A percentile compares a stretch with the other conserved stretches of the same genome.
These are phyloP conservation scores for Wallacemonas sp. DNA, from an alignment of 208 protist genomes.

Conservation along the genomic window DNA sequence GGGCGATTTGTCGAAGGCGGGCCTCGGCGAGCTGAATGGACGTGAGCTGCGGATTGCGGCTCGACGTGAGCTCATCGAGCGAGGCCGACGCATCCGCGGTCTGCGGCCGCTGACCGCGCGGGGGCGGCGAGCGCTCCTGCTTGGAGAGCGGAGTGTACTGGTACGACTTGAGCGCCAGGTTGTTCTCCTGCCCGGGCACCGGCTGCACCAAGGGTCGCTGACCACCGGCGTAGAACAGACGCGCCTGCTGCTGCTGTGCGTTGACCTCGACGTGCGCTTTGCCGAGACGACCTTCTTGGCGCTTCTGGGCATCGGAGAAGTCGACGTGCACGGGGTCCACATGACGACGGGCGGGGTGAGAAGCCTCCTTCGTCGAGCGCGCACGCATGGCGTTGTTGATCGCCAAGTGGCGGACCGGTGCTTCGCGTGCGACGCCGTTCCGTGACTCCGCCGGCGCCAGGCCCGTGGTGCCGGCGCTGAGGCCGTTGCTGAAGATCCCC, in stretches of 20 bases:
- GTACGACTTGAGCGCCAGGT: constrained; percentile 53
- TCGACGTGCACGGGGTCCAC: constrained; percentile 59
- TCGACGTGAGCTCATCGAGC: constrained; percentile 11
- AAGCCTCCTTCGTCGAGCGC: neutral
- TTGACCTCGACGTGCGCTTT: constrained; percentile 34
- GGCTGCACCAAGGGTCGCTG: constrained; percentile 24
- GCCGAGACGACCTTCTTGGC: constrained; percentile 58
- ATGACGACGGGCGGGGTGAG: constrained; percentile 35
- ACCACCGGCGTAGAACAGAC: constrained; percentile 33
- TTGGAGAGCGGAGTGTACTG: constrained; percentile 41
- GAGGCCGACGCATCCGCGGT: neutral
- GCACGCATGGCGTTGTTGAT: constrained; percentile 8
- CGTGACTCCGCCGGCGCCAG: constrained; percentile 26
- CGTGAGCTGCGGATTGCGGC: constrained; percentile 31
- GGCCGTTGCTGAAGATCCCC: constrained; percentile 24
- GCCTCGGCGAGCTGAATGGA: constrained; percentile 59
- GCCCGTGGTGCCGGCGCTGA: constrained; percentile 26
- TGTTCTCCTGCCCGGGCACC: constrained; percentile 32
- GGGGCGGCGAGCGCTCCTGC: constrained; percentile 7
- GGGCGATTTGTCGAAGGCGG: constrained; percentile 46
- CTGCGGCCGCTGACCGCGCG: constrained; percentile 1
- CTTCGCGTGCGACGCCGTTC: constrained; percentile 6
- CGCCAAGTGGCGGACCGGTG: neutral
- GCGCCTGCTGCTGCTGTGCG: constrained; percentile 26
- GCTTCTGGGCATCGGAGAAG: constrained; percentile 70